Percentiles rank a stretch among this genome's conserved stretches.
Evolutionary conservation across 1,139 yeast species (phyloP).

Genomic region (Maudiozyma humilis): DNA sequence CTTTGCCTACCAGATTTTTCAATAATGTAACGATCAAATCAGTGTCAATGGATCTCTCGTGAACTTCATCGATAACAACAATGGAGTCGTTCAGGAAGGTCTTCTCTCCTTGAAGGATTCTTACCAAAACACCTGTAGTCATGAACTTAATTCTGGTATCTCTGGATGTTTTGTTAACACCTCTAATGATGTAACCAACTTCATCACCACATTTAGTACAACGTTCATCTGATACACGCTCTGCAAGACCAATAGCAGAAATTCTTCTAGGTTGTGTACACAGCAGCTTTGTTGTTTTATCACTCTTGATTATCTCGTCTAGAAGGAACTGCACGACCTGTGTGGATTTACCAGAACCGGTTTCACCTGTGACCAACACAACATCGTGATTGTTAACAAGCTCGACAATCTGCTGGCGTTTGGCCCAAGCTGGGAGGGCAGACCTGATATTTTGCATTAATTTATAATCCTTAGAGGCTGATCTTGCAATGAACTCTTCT

Average conservation of each 20-base stretch:
- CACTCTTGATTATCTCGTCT: slow-evolving; percentile 42
- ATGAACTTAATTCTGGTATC: slow-evolving; percentile 72
- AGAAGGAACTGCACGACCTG: slow-evolving; percentile 84
- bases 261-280: slow-evolving; percentile 96
- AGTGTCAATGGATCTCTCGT: slow-evolving; percentile 86
- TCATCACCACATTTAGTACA: slow-evolving; percentile 59
- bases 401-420: slow-evolving; percentile 46
- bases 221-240: slow-evolving; percentile 83
- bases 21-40: slow-evolving; percentile 75
- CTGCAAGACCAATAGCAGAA: slow-evolving; percentile 90
- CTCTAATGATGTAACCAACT: slow-evolving; percentile 84
- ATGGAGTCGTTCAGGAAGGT: slow-evolving; percentile 42
- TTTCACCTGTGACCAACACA: slow-evolving; percentile 84
- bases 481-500: slow-evolving; percentile 26
- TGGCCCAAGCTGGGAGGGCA: slow-evolving; percentile 76
- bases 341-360: slow-evolving; percentile 94
- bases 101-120: slow-evolving; percentile 59
- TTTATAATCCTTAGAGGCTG: slow-evolving; percentile 24
- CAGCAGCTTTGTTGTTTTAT: slow-evolving; percentile 48
- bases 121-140: slow-evolving; percentile 83
- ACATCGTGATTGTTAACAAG: slow-evolving; percentile 54
- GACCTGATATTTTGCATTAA: slow-evolving; percentile 41
- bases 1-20: slow-evolving; percentile 45
- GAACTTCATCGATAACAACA: slow-evolving; percentile 86
- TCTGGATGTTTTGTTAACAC: slow-evolving; percentile 61